phyloP scores from a whole-genome alignment of 1,139 yeast genomes.

The Kurtzmaniella quercitrusa region DNA sequence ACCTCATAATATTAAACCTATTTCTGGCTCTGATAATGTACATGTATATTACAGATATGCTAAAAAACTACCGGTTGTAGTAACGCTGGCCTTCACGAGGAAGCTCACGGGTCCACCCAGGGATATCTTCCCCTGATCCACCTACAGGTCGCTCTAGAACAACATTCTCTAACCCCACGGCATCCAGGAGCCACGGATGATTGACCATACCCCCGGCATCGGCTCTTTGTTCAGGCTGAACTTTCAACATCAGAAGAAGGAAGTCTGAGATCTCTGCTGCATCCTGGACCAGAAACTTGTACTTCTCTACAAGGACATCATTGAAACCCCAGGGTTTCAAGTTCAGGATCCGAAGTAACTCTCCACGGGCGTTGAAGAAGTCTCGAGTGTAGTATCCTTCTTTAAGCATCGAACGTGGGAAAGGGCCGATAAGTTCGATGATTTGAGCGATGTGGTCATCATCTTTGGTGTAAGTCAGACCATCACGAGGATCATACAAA shows the following conservation, averaged over 20 bases:
- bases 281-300: slow-evolving; percentile 53
- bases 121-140: slow-evolving; percentile 65
- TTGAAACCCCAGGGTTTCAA: slow-evolving; percentile 48
- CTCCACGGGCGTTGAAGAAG: slow-evolving; percentile 47
- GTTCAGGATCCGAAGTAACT: slow-evolving; percentile 54
- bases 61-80: background rate
- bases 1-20: too few species aligned
- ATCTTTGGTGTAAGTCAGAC: slow-evolving; percentile 43
- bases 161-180: slow-evolving; percentile 54
- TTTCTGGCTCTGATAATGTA: background rate
- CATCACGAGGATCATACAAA: slow-evolving; percentile 45
- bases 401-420: slow-evolving; percentile 40
- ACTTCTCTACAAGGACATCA: slow-evolving; percentile 50
- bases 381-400: slow-evolving; percentile 42
- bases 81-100: slow-evolving; percentile 9
- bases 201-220: slow-evolving; percentile 80
- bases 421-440: slow-evolving; percentile 41
- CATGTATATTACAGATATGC: slow-evolving; percentile 2
- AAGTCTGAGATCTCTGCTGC: slow-evolving; percentile 59
- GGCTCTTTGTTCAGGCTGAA: slow-evolving; percentile 67
- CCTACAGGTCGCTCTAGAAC: slow-evolving; percentile 56
- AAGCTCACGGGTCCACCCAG: slow-evolving; percentile 62
- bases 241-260: slow-evolving; percentile 64
- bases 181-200: slow-evolving; percentile 74
- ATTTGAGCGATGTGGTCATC: slow-evolving; percentile 51